Percentiles rank a stretch among this genome's conserved stretches.
Conservation (phyloP, 2,329 filamentous ascomycete genomes). For the Aspergillus fumigatus region DNA sequence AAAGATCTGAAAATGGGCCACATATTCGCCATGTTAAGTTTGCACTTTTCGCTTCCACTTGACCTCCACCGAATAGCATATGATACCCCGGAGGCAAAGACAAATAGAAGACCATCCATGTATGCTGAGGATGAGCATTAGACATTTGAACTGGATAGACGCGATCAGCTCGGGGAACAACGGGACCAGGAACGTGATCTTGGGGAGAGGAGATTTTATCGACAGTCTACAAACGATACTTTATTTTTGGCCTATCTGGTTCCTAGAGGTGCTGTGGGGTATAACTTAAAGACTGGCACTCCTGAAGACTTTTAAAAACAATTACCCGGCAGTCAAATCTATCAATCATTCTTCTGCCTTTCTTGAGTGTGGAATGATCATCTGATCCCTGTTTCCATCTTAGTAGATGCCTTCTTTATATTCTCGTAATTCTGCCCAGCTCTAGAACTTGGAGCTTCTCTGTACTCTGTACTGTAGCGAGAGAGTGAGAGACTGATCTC, state of each 20-base stretch:
- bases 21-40: background rate
- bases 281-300: background rate
- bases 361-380: background rate
- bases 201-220: background rate
- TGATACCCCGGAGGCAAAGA: conserved; percentile 8
- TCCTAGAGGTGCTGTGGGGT: background rate
- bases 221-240: background rate
- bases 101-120: background rate
- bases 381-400: background rate
- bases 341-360: background rate
- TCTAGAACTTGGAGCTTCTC: background rate
- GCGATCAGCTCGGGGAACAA: background rate
- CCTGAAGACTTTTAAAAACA: background rate
- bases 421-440: background rate
- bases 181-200: background rate
- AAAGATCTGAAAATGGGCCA: background rate
- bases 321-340: background rate
- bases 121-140: background rate
- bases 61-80: conserved; percentile 6
- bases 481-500: background rate
- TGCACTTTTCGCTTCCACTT: background rate
- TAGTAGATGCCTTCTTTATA: too few species aligned
- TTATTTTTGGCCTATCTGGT: background rate
- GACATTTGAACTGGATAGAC: conserved; percentile 1
- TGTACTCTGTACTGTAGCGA: background rate